Evolutionary conservation across 2,329 filamentous ascomycete genomes (phyloP), one percentile per base, ranked within the genome.

Genomic region (Apiospora kogelbergensis): DNA sequence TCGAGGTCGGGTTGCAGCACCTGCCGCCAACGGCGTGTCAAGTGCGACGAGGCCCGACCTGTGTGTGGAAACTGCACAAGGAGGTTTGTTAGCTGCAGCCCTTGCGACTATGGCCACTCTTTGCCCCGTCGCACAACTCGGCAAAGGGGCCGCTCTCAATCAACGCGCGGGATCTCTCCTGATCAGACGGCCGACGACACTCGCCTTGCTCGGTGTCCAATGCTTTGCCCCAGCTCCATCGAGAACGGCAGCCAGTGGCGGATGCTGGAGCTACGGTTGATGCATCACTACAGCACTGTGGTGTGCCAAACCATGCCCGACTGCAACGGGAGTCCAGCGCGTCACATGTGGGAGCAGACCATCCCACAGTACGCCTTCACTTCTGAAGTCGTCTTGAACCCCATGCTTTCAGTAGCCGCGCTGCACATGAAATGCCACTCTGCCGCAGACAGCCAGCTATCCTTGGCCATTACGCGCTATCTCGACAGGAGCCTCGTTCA

Each of bases 241-340:
- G 26, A 33, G 6, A 6, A 11, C 2, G 22, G n/a, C 17, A 57
- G 46, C 13, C 42, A n/a, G 3, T 68, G 67, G 67, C 24, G 67
- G 9, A 48, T 48, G n/a, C 26, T 68, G 37, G 67, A 68, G 67
- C 67, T 68, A n/a, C 67, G 67, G 11, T 46, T 68, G 15, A 68
- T 68, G 67, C 67, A 68, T 33, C 60, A 68, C 57, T 68, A 68
- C 44, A 64, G 60, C 41, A 40, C 67, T 7, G 67, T 68, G 2
- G 60, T 64, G 17, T 48, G 67, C 22, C 40, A 42, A 22, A 63
- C 67, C 3, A 64, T 68, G 30, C 67, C 67, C 6, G 67, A 68
- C 33, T 68, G 67, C 63, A 68, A 68, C 63, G 67, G 67, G 7
- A 15, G 26, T 3, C 41, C 63, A 6, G 60, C 60, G 2, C 22